These are phyloP conservation scores for Colletotrichum siamense DNA, from an alignment of 2,329 filamentous ascomycete species.

Conservation along the genomic window DNA sequence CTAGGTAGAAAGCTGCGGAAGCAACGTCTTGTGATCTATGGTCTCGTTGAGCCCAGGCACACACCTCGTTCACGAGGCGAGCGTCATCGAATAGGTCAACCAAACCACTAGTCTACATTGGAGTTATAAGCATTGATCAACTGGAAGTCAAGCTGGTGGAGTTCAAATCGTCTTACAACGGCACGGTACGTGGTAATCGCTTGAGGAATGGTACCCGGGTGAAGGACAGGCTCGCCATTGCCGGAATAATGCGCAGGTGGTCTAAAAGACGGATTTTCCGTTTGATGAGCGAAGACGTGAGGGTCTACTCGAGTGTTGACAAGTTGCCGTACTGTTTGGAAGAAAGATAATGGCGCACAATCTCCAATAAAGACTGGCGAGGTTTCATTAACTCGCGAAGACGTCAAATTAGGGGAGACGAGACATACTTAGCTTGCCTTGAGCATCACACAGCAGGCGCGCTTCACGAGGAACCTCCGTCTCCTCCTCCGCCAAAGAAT, in stretches of 20 bases:
- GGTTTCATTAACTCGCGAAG: not conserved
- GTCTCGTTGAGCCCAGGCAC: conserved; percentile 43
- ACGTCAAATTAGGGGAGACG: not conserved
- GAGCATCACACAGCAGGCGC: conserved; percentile 54
- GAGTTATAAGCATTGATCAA: not conserved
- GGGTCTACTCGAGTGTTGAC: conserved; percentile 54
- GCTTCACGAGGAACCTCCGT: conserved; percentile 61
- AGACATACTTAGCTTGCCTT: conserved; percentile 49
- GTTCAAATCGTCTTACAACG: conserved; percentile 26
- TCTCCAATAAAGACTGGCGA: conserved; percentile 55
- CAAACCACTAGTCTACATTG: conserved; percentile 44
- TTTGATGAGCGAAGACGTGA: conserved; percentile 56
- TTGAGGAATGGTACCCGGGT: conserved; percentile 14
- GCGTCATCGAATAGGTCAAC: conserved; percentile 53
- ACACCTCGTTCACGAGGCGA: conserved; percentile 43
- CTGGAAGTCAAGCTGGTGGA: not conserved
- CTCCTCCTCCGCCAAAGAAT: conserved; percentile 49
- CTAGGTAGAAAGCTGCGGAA: conserved; percentile 49
- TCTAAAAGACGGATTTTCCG: conserved; percentile 49
- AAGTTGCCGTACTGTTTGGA: conserved; percentile 59
- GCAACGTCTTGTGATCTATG: conserved; percentile 39
- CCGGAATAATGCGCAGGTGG: conserved; percentile 12
- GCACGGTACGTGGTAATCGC: conserved; percentile 23
- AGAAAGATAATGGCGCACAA: conserved; percentile 61
- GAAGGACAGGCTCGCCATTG: conserved; percentile 26